Conservation (phyloP, 768 basidiomycete genomes). For the Lyophyllum shimeji region DNA sequence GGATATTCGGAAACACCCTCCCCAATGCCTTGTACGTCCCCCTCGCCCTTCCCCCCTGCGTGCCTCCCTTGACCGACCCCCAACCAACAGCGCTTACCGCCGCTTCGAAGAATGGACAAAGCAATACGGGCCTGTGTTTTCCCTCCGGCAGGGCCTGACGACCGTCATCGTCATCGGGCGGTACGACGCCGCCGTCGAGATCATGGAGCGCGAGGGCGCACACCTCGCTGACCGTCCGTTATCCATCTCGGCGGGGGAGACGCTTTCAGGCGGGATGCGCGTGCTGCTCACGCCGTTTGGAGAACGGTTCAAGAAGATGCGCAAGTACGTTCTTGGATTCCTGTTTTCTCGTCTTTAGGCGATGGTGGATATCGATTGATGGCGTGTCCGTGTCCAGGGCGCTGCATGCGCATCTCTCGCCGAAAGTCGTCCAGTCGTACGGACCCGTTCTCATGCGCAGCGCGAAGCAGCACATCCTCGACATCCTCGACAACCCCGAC, state of each 20-base stretch:
- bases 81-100: conserved; percentile 39
- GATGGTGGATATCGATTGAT: neutral
- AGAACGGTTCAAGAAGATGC: conserved; percentile 60
- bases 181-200: conserved; percentile 57
- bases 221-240: conserved; percentile 53
- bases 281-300: conserved; percentile 56
- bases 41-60: too few species aligned
- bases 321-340: conserved; percentile 36
- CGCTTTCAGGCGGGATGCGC: conserved; percentile 57
- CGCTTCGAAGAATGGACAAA: conserved; percentile 61
- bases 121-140: conserved; percentile 61
- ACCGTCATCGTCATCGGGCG: conserved; percentile 48
- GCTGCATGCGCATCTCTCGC: conserved; percentile 57
- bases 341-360: neutral
- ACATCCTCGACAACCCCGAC: conserved; percentile 39
- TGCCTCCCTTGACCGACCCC: neutral
- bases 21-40: conserved; percentile 40
- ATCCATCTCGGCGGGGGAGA: conserved; percentile 58
- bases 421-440: conserved; percentile 49
- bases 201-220: conserved; percentile 69
- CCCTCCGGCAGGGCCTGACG: conserved; percentile 48
- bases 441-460: conserved; percentile 46
- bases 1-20: conserved; percentile 38
- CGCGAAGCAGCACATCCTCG: conserved; percentile 42
- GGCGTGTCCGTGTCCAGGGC: conserved; percentile 36